Percentiles rank a stretch among this genome's conserved stretches.
phyloP scores from a whole-genome alignment of 805 yeast species.

The Lipomyces sp. region DNA sequence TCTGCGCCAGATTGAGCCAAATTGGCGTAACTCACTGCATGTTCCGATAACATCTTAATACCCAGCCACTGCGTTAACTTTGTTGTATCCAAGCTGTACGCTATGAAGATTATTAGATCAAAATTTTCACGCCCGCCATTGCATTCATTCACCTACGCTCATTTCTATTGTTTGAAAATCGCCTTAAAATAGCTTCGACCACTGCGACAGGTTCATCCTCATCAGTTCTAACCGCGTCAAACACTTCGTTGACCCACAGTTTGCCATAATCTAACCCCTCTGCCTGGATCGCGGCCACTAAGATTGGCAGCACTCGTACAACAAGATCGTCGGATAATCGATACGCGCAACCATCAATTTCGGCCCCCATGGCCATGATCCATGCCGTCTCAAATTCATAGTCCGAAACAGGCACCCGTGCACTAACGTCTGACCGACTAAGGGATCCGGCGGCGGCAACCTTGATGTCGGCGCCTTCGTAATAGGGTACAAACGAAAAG shows the following conservation, averaged over 20 bases:
- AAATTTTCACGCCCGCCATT: neutral
- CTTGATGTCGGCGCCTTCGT: constrained; percentile 23
- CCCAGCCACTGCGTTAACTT: constrained; percentile 69
- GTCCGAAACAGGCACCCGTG: constrained; percentile 55
- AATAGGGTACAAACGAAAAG: constrained; percentile 31
- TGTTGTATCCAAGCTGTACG: constrained; percentile 51
- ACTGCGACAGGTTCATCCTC: constrained; percentile 50
- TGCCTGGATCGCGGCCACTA: constrained; percentile 41
- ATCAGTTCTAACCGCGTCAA: constrained; percentile 41
- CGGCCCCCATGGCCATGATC: constrained; percentile 61
- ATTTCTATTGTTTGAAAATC: constrained; percentile 48
- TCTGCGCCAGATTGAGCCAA: constrained; percentile 44
- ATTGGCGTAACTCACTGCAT: constrained; percentile 43
- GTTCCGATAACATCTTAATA: constrained; percentile 52
- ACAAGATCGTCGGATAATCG: constrained; percentile 42
- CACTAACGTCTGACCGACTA: constrained; percentile 3
- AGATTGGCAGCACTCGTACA: constrained; percentile 38
- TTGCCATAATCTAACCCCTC: constrained; percentile 34
- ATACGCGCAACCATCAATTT: constrained; percentile 53
- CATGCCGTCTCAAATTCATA: constrained; percentile 59
- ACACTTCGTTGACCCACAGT: constrained; percentile 34
- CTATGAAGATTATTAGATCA: constrained; percentile 14
- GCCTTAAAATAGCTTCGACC: constrained; percentile 56
- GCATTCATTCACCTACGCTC: constrained; percentile 24
- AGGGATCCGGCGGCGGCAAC: neutral